Conservation (phyloP, 352 stramenopile species). For the Globisporangium abappressorium region DNA sequence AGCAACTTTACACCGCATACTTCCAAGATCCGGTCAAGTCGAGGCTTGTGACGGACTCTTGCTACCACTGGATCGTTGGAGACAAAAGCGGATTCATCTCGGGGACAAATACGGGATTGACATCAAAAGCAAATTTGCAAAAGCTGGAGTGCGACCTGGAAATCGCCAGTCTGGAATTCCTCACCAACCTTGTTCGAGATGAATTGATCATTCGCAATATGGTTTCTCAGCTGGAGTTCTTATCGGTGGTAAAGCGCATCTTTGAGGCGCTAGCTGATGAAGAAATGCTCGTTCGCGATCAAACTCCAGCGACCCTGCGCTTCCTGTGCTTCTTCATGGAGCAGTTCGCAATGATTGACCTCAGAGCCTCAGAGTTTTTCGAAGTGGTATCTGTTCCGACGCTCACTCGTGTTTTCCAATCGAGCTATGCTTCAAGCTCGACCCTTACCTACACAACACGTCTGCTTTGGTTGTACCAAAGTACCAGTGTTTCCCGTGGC, state of each 20-base stretch:
- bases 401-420: conserved; percentile 3
- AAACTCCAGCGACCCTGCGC: not conserved
- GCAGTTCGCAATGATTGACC: not conserved
- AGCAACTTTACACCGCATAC: not conserved
- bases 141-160: conserved; percentile 1
- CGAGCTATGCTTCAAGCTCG: not conserved
- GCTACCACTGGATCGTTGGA: conserved; percentile 13
- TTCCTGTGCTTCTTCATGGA: conserved; percentile 17
- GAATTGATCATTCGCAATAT: not conserved
- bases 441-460: conserved; percentile 1
- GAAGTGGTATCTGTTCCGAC: not conserved
- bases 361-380: not conserved
- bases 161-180: not conserved
- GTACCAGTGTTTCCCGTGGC: not conserved
- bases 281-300: not conserved
- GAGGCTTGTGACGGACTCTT: not conserved
- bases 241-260: not conserved
- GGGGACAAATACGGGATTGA: not conserved
- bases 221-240: not conserved
- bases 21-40: not conserved
- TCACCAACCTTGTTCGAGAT: conserved; percentile 11
- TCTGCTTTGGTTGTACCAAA: conserved; percentile 11
- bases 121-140: not conserved
- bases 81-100: not conserved
- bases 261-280: not conserved